These are phyloP conservation scores for Aegilops tauschii DNA, from an alignment of 176 grass and related monocot genomes.

Conservation along the genomic window DNA sequence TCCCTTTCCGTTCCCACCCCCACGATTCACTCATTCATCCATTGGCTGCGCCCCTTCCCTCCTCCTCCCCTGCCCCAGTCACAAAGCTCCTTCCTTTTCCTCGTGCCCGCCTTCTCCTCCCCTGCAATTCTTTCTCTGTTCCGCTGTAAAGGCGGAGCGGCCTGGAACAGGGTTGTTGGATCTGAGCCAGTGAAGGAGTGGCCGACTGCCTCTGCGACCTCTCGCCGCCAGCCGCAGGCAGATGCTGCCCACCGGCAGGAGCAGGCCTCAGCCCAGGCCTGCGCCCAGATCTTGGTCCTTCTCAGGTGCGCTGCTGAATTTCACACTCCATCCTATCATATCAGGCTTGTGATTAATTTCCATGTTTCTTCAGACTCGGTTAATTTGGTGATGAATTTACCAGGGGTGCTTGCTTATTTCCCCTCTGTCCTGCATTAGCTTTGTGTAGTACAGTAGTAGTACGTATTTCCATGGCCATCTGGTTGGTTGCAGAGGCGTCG, in stretches of 20 bases:
- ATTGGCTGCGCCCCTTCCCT: background rate
- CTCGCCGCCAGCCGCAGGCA: background rate
- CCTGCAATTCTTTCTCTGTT: background rate
- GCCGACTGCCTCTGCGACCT: background rate
- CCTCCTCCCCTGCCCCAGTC: background rate
- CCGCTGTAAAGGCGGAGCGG: conserved; percentile 14
- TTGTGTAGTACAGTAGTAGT: no score
- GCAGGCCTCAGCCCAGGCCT: conserved; percentile 74
- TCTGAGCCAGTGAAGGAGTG: background rate
- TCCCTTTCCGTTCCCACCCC: background rate
- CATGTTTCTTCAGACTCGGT: background rate
- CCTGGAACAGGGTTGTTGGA: conserved; percentile 16
- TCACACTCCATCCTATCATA: background rate
- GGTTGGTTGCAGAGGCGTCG: no score
- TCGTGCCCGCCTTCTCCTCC: background rate
- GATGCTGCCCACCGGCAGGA: conserved; percentile 69
- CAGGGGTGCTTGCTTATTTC: background rate
- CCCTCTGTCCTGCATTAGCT: background rate
- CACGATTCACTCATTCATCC: background rate
- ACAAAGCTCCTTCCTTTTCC: background rate
- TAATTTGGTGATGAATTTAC: background rate
- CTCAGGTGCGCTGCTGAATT: conserved; percentile 47
- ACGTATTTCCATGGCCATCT: background rate
- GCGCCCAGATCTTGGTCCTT: conserved; percentile 77
- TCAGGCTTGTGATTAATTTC: background rate